Percentiles rank a stretch among this genome's conserved stretches.
Evolutionary conservation across 1,284 basidiomycete genomes (phyloP).

Genomic region (Ustilago esculenta): DNA sequence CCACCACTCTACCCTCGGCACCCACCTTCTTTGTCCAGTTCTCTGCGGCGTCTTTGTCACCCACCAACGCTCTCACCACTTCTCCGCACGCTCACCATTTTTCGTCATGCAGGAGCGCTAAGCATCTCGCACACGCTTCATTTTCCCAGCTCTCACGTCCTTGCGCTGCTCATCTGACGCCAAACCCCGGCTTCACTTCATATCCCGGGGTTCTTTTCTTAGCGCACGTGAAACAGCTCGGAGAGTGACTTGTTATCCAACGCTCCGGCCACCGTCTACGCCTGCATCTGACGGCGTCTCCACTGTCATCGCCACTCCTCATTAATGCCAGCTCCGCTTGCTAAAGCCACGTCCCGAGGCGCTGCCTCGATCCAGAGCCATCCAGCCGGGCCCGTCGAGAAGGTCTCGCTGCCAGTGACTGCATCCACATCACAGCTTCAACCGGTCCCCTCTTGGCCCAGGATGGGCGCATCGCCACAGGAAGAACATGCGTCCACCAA

Average conservation of each 20-base stretch:
- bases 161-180: slow-evolving; percentile 11
- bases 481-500: slow-evolving; percentile 57
- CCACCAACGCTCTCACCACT: background rate
- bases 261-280: background rate
- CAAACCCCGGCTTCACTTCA: slow-evolving; percentile 4
- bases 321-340: slow-evolving; percentile 39
- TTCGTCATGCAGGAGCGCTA: slow-evolving; percentile 25
- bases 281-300: background rate
- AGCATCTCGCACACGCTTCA: slow-evolving; percentile 5
- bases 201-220: background rate
- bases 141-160: slow-evolving; percentile 4
- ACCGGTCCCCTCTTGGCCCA: slow-evolving; percentile 41
- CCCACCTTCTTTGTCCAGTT: too few species aligned
- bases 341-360: slow-evolving; percentile 37
- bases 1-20: too few species aligned
- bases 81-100: background rate
- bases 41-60: background rate
- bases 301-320: background rate
- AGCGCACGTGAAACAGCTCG: background rate
- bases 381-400: slow-evolving; percentile 17
- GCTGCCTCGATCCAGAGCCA: slow-evolving; percentile 42
- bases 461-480: slow-evolving; percentile 21
- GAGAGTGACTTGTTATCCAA: background rate
- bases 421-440: slow-evolving; percentile 46
- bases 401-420: slow-evolving; percentile 14